phyloP scores from a whole-genome alignment of 1,139 yeast genomes.

The Magnusiomyces magnusii region DNA sequence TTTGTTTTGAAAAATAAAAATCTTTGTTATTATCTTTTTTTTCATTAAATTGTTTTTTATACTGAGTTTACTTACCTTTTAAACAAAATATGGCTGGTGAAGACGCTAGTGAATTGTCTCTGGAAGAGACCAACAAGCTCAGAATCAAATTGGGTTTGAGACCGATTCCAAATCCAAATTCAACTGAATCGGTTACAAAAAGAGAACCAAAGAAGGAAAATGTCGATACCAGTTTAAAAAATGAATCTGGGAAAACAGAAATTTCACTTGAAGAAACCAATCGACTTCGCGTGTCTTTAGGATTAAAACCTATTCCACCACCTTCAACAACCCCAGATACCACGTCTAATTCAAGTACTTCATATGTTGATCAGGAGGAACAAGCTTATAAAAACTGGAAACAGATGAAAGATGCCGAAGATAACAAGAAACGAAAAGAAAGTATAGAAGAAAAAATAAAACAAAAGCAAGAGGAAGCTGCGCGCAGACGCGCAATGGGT shows the following conservation, averaged over 20 bases:
- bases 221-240: not conserved
- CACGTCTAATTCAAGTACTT: slow-evolving; percentile 4
- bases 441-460: slow-evolving; percentile 18
- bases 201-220: not conserved
- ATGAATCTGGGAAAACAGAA: slow-evolving; percentile 9
- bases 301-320: slow-evolving; percentile 32
- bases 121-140: slow-evolving; percentile 29
- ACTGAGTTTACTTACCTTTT: not conserved
- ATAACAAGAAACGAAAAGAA: slow-evolving; percentile 15
- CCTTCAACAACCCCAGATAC: not conserved
- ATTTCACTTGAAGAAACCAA: slow-evolving; percentile 35
- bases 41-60: not conserved
- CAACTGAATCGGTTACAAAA: not conserved
- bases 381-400: slow-evolving; percentile 32
- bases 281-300: slow-evolving; percentile 30
- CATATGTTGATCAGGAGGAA: slow-evolving; percentile 24
- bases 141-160: slow-evolving; percentile 26
- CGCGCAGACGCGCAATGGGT: slow-evolving; percentile 22
- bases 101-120: slow-evolving; percentile 19
- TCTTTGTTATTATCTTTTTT: not conserved
- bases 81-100: slow-evolving; percentile 2
- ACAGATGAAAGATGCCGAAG: slow-evolving; percentile 17
- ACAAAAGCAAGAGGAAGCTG: slow-evolving; percentile 20
- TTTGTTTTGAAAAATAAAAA: not conserved
- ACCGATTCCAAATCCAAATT: slow-evolving; percentile 30